Conservation (phyloP, 345 rosid species). For the Durio zibethinus region DNA sequence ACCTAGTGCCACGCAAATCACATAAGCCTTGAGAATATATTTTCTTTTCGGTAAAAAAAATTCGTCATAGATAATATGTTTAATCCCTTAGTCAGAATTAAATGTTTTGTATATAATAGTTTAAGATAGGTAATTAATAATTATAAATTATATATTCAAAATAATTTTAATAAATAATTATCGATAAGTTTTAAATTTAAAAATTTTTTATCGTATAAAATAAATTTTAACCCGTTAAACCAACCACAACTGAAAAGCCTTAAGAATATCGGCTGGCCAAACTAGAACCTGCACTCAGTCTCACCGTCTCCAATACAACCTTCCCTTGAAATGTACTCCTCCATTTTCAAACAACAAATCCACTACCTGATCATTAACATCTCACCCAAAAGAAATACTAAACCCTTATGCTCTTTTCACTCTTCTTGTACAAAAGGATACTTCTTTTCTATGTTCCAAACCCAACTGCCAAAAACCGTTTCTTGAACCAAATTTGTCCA, state of each 20-base stretch:
- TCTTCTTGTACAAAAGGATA: background rate
- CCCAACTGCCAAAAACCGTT: background rate
- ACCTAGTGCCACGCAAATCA: background rate
- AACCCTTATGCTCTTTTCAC: background rate
- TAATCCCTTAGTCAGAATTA: too few relatives aligned
- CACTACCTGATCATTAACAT: slow-evolving; percentile 32
- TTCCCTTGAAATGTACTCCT: slow-evolving; percentile 31
- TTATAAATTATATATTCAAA: too few relatives aligned
- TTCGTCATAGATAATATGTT: too few relatives aligned
- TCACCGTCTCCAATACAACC: background rate
- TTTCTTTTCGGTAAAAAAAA: too few relatives aligned
- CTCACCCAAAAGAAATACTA: slow-evolving; percentile 18
- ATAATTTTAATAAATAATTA: too few relatives aligned
- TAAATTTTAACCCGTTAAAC: too few relatives aligned
- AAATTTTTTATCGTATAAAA: too few relatives aligned
- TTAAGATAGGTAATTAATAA: too few relatives aligned
- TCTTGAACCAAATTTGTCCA: background rate
- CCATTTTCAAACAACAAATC: background rate
- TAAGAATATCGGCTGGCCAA: background rate
- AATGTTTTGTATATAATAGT: too few relatives aligned
- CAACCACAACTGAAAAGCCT: too few relatives aligned
- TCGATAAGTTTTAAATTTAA: too few relatives aligned
- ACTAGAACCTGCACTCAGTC: background rate
- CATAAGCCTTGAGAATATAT: background rate
- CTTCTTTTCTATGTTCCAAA: background rate